A percentile compares a stretch with the other conserved stretches of the same genome.
Conservation (phyloP, 345 rosid genomes). For the Sonneratia alba region DNA sequence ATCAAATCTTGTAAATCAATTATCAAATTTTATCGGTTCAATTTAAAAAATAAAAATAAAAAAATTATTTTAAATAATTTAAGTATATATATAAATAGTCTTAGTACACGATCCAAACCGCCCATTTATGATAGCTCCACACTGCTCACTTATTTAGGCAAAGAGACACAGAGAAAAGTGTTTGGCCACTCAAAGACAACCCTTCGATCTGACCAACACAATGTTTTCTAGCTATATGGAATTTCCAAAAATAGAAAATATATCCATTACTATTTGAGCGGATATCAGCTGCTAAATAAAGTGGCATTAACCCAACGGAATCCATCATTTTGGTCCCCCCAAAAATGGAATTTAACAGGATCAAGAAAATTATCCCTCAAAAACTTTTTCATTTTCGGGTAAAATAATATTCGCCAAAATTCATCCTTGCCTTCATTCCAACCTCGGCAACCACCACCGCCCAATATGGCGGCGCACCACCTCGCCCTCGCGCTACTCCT, state of each 20-base stretch:
- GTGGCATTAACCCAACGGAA: not conserved
- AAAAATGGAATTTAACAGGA: not conserved
- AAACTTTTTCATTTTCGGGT: not conserved
- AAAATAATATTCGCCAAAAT: not conserved
- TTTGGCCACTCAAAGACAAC: not conserved
- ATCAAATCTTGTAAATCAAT: too few relatives aligned
- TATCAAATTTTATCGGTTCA: too few relatives aligned
- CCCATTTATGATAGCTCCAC: too few relatives aligned
- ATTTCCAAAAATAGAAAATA: not conserved
- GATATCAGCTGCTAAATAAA: not conserved
- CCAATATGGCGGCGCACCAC: not conserved
- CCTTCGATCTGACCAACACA: not conserved
- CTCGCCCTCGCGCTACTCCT: not conserved
- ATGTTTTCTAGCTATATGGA: not conserved
- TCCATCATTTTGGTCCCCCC: not conserved
- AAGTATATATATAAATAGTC: too few relatives aligned
- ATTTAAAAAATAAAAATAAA: too few relatives aligned
- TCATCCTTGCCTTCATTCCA: too few relatives aligned
- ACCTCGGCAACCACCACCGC: not conserved
- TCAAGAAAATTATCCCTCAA: not conserved
- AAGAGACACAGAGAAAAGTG: not conserved
- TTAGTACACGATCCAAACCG: too few relatives aligned
- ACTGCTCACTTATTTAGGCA: too few relatives aligned
- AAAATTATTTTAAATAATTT: too few relatives aligned
- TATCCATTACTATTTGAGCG: not conserved